Conservation (phyloP, 148 eudicot genomes). For the Mesembryanthemum crystallinum region DNA sequence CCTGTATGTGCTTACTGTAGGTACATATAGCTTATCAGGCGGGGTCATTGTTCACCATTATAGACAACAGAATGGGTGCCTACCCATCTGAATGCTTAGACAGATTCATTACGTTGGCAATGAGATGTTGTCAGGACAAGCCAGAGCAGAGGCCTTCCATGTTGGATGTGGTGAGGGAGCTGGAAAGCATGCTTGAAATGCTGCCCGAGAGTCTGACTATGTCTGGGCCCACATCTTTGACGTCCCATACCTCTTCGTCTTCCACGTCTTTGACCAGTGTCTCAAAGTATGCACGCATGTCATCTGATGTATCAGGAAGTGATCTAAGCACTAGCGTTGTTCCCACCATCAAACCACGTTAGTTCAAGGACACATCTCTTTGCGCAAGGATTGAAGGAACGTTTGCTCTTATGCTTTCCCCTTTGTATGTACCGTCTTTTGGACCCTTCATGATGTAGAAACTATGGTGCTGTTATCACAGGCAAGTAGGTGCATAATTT, state of each 20-base stretch:
- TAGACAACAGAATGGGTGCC: conserved; percentile 65
- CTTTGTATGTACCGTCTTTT: background rate
- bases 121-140: conserved; percentile 53
- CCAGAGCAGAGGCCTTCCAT: conserved; percentile 68
- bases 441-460: background rate
- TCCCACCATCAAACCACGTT: conserved; percentile 48
- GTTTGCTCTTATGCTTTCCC: background rate
- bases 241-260: conserved; percentile 28
- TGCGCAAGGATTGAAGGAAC: background rate
- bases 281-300: conserved; percentile 26
- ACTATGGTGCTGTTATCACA: background rate
- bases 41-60: conserved; percentile 42
- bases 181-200: conserved; percentile 48
- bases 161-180: conserved; percentile 79
- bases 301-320: conserved; percentile 49
- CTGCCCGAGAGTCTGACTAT: conserved; percentile 43
- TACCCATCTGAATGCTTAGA: conserved; percentile 64
- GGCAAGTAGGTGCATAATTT: background rate
- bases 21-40: conserved; percentile 49
- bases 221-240: conserved; percentile 27
- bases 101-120: conserved; percentile 55
- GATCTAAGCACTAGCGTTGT: conserved; percentile 43
- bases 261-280: conserved; percentile 29
- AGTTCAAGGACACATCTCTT: conserved; percentile 1
- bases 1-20: conserved; percentile 25